Percentiles rank a stretch among this genome's conserved stretches.
These are phyloP conservation scores for Xylariaceae sp. DNA, from an alignment of 2,329 filamentous ascomycete species.

Conservation along the genomic window DNA sequence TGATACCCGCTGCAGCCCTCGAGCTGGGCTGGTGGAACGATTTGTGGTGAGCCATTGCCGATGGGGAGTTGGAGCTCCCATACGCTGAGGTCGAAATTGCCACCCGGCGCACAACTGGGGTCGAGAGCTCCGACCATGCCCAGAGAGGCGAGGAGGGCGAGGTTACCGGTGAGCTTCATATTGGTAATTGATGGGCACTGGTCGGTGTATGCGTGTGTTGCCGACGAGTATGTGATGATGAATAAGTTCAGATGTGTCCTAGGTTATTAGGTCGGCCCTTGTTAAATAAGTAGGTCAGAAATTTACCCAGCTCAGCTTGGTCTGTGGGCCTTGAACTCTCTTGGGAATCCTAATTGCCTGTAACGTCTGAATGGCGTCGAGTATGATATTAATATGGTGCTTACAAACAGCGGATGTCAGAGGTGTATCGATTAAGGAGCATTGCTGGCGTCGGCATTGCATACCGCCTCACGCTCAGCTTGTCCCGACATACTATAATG, in stretches of 20 bases:
- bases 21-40: conserved; percentile 15
- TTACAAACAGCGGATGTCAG: conserved; percentile 2
- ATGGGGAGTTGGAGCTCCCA: conserved; percentile 26
- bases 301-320: conserved; percentile 3
- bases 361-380: conserved; percentile 3
- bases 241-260: conserved; percentile 1
- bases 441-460: conserved; percentile 17
- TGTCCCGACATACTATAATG: background rate
- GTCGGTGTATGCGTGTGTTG: conserved; percentile 2
- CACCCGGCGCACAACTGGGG: conserved; percentile 21
- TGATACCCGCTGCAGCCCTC: conserved; percentile 21
- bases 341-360: conserved; percentile 4
- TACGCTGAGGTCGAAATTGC: conserved; percentile 23
- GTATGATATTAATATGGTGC: conserved; percentile 8
- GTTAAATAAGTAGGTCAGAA: conserved; percentile 15
- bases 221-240: background rate
- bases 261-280: background rate
- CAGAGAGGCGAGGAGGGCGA: conserved; percentile 16
- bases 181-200: background rate
- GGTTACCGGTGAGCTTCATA: conserved; percentile 9
- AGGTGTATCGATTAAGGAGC: conserved; percentile 1
- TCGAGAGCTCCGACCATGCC: conserved; percentile 15
- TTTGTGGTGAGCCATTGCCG: conserved; percentile 20
- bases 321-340: background rate
- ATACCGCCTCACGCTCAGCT: conserved; percentile 7